Evolutionary conservation across 1,284 basidiomycete genomes (phyloP).

Genomic region (Retiboletus flavoniger): DNA sequence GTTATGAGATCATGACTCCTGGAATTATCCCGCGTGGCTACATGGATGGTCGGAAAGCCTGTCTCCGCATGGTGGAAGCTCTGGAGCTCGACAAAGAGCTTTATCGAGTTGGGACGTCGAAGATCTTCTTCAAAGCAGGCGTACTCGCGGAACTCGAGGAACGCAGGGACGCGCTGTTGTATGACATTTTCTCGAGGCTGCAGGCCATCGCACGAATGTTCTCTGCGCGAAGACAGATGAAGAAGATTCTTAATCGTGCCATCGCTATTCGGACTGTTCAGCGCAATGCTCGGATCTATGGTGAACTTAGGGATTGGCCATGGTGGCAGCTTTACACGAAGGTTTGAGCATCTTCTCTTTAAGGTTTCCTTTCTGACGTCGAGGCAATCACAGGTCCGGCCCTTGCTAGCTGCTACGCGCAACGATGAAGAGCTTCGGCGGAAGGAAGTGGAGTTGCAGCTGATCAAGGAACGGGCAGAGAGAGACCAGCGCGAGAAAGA

Average conservation of each 20-base stretch:
- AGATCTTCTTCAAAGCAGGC: conserved; percentile 99
- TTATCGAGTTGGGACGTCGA: conserved; percentile 94
- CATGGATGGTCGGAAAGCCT: conserved; percentile 96
- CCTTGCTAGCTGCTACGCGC: conserved; percentile 88
- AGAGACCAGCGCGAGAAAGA: conserved; percentile 81
- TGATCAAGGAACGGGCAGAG: conserved; percentile 83
- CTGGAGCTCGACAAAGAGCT: conserved; percentile 84
- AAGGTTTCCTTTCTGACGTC: neutral
- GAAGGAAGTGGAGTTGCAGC: conserved; percentile 83
- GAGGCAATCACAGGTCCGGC: conserved; percentile 65
- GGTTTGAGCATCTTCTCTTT: conserved; percentile 37
- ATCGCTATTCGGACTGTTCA: conserved; percentile 92
- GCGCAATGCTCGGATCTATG: conserved; percentile 90
- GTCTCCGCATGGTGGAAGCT: conserved; percentile 88
- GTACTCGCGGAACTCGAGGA: conserved; percentile 98
- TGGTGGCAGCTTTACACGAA: conserved; percentile 99
- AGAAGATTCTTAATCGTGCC: conserved; percentile 93
- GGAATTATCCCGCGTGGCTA: conserved; percentile 91
- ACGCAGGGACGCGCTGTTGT: conserved; percentile 82
- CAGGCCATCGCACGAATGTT: conserved; percentile 87
- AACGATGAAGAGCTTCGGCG: conserved; percentile 89
- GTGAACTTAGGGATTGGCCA: conserved; percentile 90
- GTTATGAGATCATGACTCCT: conserved; percentile 95
- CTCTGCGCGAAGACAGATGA: conserved; percentile 87
- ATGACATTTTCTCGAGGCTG: conserved; percentile 86